phyloP scores from a whole-genome alignment of 164 flowering plant genomes.

The Nymphaea colorata region DNA sequence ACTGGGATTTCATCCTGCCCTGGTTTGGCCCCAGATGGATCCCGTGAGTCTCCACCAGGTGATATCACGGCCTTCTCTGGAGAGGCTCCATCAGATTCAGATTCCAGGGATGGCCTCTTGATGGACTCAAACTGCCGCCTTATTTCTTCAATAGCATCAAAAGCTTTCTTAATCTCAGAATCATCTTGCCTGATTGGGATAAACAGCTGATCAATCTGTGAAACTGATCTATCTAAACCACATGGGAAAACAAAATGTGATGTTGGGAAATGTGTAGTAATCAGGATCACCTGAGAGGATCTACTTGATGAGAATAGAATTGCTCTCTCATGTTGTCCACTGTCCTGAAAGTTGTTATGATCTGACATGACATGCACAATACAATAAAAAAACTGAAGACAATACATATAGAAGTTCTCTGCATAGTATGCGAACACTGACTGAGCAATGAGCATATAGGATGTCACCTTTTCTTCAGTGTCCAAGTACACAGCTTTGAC shows the following conservation, averaged over 20 bases:
- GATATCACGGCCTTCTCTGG: conserved; percentile 19
- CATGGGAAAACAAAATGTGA: background rate
- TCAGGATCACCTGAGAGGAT: conserved; percentile 33
- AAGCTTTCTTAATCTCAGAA: conserved; percentile 43
- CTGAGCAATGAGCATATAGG: conserved; percentile 1
- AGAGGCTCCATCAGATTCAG: conserved; percentile 53
- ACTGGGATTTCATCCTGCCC: background rate
- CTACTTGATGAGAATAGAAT: conserved; percentile 51
- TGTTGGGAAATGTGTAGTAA: background rate
- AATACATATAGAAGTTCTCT: background rate
- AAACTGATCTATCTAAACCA: background rate
- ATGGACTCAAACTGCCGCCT: conserved; percentile 64
- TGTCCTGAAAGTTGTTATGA: conserved; percentile 80
- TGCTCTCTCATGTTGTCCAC: conserved; percentile 92
- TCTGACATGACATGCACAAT: conserved; percentile 24
- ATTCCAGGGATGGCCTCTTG: conserved; percentile 65
- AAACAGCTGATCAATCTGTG: background rate
- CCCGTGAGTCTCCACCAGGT: conserved; percentile 17
- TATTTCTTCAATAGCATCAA: conserved; percentile 60
- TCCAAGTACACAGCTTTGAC: conserved; percentile 80
- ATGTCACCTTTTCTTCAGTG: conserved; percentile 65
- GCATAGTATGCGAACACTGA: background rate
- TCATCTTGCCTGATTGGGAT: conserved; percentile 58
- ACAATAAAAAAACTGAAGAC: background rate
- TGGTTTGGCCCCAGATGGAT: background rate